Percentiles rank a stretch among this genome's conserved stretches.
These are phyloP conservation scores for Arthrobotrys entomopaga DNA, from an alignment of 2,329 filamentous ascomycete species.

Conservation along the genomic window DNA sequence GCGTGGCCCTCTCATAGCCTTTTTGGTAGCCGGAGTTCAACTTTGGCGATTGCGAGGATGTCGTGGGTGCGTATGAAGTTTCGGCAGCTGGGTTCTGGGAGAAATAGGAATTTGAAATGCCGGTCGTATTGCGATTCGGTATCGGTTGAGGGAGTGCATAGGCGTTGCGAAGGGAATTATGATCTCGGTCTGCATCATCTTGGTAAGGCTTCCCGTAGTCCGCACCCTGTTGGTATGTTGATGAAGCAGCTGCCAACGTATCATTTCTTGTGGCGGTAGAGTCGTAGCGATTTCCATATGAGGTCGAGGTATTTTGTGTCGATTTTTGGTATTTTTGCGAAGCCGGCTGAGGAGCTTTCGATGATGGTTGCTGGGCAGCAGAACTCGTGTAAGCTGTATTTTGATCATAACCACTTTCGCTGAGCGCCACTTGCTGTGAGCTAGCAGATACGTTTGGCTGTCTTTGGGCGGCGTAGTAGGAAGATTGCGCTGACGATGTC, in stretches of 20 bases:
- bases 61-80: conserved; percentile 9
- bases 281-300: conserved; percentile 17
- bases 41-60: conserved; percentile 9
- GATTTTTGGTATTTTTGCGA: conserved; percentile 15
- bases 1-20: neutral
- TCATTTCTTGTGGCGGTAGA: conserved; percentile 7
- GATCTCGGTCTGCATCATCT: conserved; percentile 36
- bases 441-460: neutral
- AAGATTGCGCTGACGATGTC: conserved; percentile 4
- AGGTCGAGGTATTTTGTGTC: conserved; percentile 16
- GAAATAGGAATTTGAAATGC: conserved; percentile 26
- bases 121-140: conserved; percentile 13
- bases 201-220: conserved; percentile 31
- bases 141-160: conserved; percentile 39
- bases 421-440: neutral
- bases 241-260: neutral
- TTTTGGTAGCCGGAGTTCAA: conserved; percentile 4
- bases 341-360: neutral
- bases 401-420: conserved; percentile 6
- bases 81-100: conserved; percentile 6
- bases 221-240: conserved; percentile 17
- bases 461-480: conserved; percentile 17
- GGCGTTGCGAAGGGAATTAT: conserved; percentile 22
- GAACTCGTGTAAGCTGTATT: conserved; percentile 13
- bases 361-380: neutral